Evolutionary conservation across 2,329 filamentous ascomycete species (phyloP), one percentile per base, ranked within the genome.

Genomic region (Fusarium sp.): DNA sequence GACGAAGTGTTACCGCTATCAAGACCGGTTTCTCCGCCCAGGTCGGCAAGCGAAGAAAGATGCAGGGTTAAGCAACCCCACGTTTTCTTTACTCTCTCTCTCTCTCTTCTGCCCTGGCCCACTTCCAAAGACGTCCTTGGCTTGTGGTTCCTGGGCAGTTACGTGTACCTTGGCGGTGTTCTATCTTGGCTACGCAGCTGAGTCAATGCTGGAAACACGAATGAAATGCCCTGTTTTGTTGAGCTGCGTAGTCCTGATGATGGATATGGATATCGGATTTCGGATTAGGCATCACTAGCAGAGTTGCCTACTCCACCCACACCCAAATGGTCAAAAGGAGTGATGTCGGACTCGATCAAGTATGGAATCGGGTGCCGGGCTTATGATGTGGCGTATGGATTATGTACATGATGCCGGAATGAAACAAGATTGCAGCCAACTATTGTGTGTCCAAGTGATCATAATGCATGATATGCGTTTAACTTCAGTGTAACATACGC

Each of bases 1-100:
- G 95, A 83, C 92, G 95, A 80, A 94, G 91, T 78, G 95, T 98
- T 80, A 94, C 94, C 65, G 95, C 96, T 74, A 99, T 99, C 92
- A 99, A 99, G 91, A 97, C 94, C 67, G 96, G 96, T 94, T 99
- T 99, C 94, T 97, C 95, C 78, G 96, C 96, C 82, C 96, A 98
- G 85, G 93, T 99, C 82, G 96, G 96, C 81, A 98, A 98, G 92
- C 92, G 96, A 88, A 96, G 91, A 88, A 97, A 97, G 89, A 92
- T 94, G 86, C 89, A 93, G 82, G 92, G 87, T 82, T 97, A 94
- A 87, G 69, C 62, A 60, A 39, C 44, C 59, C 52, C 42, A 11
- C 34, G 36, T 58, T 48, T 36, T 43, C 45, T n/a, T 38, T 20
- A 56, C 46, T 38, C 58, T 65, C 43, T 38, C 26, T 57, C 46